These are phyloP conservation scores for Neonectria faginata DNA, from an alignment of 2,329 filamentous ascomycete species.

Conservation along the genomic window DNA sequence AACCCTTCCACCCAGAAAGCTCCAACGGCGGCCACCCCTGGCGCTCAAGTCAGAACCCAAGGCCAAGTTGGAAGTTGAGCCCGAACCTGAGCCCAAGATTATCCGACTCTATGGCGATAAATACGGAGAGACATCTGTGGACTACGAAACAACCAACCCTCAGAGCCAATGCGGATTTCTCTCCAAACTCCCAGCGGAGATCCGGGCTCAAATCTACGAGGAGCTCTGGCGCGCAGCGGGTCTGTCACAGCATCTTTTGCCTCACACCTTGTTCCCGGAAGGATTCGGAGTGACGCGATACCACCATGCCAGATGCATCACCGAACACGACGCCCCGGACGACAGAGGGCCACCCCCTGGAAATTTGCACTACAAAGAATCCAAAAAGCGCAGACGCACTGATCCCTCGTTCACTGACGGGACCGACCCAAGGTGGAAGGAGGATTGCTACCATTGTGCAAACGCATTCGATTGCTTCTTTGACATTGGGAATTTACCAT, in stretches of 20 bases:
- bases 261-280: not conserved
- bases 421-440: slow-evolving; percentile 14
- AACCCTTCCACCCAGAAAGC: not conserved
- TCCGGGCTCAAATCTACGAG: slow-evolving; percentile 4
- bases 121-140: not conserved
- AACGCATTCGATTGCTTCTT: slow-evolving; percentile 1
- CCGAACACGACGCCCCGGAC: not conserved
- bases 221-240: slow-evolving; percentile 6
- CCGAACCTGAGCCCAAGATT: not conserved
- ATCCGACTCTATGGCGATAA: not conserved
- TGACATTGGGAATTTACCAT: slow-evolving; percentile 3
- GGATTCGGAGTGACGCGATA: not conserved
- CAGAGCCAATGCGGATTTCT: slow-evolving; percentile 3
- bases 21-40: not conserved
- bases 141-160: slow-evolving; percentile 1
- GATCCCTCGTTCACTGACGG: slow-evolving; percentile 11
- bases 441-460: slow-evolving; percentile 16
- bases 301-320: slow-evolving; percentile 8
- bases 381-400: not conserved
- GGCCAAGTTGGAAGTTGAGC: not conserved
- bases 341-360: slow-evolving; percentile 10
- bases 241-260: slow-evolving; percentile 7
- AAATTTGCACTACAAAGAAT: slow-evolving; percentile 7
- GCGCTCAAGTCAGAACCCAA: not conserved
- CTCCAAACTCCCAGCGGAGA: slow-evolving; percentile 10